Base-by-base conservation (phyloP, 2,329 filamentous ascomycete species). In the Zymoseptoria passerinii region DNA sequence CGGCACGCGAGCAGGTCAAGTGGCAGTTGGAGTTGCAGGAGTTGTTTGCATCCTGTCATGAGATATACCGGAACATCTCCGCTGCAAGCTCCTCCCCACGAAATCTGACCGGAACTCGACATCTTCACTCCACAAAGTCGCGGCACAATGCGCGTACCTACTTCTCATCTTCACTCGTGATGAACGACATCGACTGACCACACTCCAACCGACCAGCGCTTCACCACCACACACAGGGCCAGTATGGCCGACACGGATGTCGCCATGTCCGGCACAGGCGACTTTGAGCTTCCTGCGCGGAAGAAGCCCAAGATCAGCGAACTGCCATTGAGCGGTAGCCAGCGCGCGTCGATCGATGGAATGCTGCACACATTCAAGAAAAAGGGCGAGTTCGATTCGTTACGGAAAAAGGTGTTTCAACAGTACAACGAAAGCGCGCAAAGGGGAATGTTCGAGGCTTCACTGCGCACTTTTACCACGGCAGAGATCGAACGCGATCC, bases 281-380 rank as follows among this genome's bases (percentile, higher is more conserved):
- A 68, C 16, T 68, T 67, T 60, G 63, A 67, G 8, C 59, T 71
- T 40, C 65, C 72, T 48, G 65, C 71, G 48, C 76, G 77, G 65
- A 81, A 80, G 66, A 87, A 84, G 67, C 83, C 87, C 71, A 90
- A 90, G 72, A 83, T 87, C 2, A 86, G 86, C 0, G 89, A 92
- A 66, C 78, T 92, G 18, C 89, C 89, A 1, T 75, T 92, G 19
- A 82, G 87, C 4, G 87, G 86, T 2, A 81, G 84, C n/a, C 89
- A 89, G 55, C 81, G 87, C 63, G 81, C 82, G 1, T 85, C 86
- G 1, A 90, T 92, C 58, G 88, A 92, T 66, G 82, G 80, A 16
- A 80, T 92, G 20, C 83, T 88, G n/a, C 86, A 89, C 69, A 86
- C 82, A 9, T 92, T 92, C 76, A 92, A 92, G 75, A 92, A 92